Base-by-base conservation (phyloP, 805 yeast genomes). In the Wickerhamiella siamensis region DNA sequence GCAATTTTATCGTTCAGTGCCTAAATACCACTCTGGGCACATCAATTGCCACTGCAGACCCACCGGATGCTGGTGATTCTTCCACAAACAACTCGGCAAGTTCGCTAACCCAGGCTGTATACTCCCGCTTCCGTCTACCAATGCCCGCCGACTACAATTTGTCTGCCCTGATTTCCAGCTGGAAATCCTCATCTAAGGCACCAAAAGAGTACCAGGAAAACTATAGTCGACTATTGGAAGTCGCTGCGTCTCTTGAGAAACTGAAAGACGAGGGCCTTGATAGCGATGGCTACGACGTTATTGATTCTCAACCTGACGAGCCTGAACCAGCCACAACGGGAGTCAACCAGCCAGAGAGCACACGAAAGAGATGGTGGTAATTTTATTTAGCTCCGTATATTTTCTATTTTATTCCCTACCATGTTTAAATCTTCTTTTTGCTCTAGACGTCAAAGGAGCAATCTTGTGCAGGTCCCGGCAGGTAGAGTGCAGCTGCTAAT, bases 101-200 rank as follows among this genome's bases (percentile, higher is more conserved):
- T 15, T 24, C 34, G 15, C 8, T 44, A 22, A 33, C 52, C 12
- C 53, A 52, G 32, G 10, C 49, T 38, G 42, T 56, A 10, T 47
- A 56, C 43, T 47, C 57, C 22, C 47, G 51, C 27, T 56, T 57
- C 50, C 44, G 58, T 20, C 47, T 47, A 34, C 51, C 58, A 4
- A 46, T 46, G 4, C 43, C 45, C 38, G 45, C 51, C 1, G 53
- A 49, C 35, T 12, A 39, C 29, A 46, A 52, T 36, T 40, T 55
- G 22, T 33, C 47, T 12, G 47, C 54, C n/a, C 26, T 34, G 3
- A 4, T 36, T 10, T 43, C 44, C 38, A 31, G 38, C 24, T 45
- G 47, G 47, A 41, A 27, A 17, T 35, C 34, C 17, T 16, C 26
- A 34, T 33, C 36, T 4, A 18, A 18, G 15, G 20, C 34, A 3